phyloP scores from a whole-genome alignment of 768 basidiomycete genomes.

The Kwoniella pini region DNA sequence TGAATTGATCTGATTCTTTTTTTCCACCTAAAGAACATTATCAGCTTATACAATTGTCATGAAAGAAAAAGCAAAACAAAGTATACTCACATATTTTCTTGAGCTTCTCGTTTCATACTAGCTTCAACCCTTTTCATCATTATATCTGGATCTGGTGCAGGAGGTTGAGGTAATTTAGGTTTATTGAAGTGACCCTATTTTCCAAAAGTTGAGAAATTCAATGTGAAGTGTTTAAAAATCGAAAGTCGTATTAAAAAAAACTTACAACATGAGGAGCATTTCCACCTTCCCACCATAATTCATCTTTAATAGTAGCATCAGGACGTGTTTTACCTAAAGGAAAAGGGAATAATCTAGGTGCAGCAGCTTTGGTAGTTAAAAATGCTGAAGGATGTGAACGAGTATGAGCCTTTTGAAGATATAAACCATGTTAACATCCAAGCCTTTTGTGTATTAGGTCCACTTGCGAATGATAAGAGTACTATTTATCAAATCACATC shows the following conservation, averaged over 20 bases:
- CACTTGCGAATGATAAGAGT: too few species aligned
- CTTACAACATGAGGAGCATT: slow-evolving; percentile 40
- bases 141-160: slow-evolving; percentile 21
- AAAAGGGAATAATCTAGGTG: slow-evolving; percentile 43
- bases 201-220: not conserved
- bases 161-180: slow-evolving; percentile 31
- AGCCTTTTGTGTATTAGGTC: too few species aligned
- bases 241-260: not conserved
- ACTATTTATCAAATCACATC: too few species aligned
- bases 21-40: slow-evolving; percentile 33
- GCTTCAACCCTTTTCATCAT: slow-evolving; percentile 34
- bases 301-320: slow-evolving; percentile 28
- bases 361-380: slow-evolving; percentile 39
- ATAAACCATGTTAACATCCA: not conserved
- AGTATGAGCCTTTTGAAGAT: slow-evolving; percentile 40
- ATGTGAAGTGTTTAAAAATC: not conserved
- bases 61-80: not conserved
- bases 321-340: slow-evolving; percentile 30
- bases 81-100: slow-evolving; percentile 30
- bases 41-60: not conserved
- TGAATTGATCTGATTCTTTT: slow-evolving; percentile 40
- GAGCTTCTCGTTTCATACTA: slow-evolving; percentile 34
- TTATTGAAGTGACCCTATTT: slow-evolving; percentile 49
- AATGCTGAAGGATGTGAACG: slow-evolving; percentile 48
- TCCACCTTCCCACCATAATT: slow-evolving; percentile 43